Evolutionary conservation across 163 green algal genomes (phyloP).

Genomic region (Chloromonas sp.): DNA sequence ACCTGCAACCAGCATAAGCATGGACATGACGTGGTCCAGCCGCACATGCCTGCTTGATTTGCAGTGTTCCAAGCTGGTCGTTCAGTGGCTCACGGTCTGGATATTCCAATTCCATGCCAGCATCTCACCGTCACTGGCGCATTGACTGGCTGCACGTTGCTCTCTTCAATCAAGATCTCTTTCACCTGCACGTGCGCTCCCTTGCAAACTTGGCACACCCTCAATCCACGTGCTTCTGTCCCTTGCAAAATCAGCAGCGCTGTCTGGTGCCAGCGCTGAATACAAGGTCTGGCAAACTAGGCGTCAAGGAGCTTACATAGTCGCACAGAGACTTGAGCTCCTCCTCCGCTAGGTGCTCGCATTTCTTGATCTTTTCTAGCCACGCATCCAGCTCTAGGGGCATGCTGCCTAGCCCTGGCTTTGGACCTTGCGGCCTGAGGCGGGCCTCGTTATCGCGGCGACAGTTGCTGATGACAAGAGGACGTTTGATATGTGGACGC

Average conservation of each 20-base stretch:
- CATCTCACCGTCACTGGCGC: slow-evolving; percentile 84
- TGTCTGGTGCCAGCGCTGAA: background rate
- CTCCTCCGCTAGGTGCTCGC: slow-evolving; percentile 88
- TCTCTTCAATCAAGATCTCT: slow-evolving; percentile 98
- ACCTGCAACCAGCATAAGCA: slow-evolving; percentile 53
- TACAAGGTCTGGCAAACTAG: background rate
- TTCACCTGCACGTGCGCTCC: slow-evolving; percentile 68
- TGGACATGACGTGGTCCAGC: background rate
- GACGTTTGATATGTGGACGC: no score
- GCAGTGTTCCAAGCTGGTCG: no score
- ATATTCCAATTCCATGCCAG: background rate
- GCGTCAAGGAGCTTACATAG: slow-evolving; percentile 60
- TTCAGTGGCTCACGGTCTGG: no score
- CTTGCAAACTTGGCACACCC: no score
- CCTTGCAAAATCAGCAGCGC: background rate
- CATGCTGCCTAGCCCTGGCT: background rate
- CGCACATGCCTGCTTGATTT: no score
- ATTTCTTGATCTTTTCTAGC: slow-evolving; percentile 87
- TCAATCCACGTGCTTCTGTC: no score
- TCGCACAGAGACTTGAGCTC: slow-evolving; percentile 97
- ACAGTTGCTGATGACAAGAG: no score
- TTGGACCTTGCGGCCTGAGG: no score
- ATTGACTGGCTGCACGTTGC: slow-evolving; percentile 97
- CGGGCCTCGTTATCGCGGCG: no score
- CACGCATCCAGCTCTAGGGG: slow-evolving; percentile 66